Conservation (phyloP, 73 alveolate species). For the Breviolum minutum region DNA sequence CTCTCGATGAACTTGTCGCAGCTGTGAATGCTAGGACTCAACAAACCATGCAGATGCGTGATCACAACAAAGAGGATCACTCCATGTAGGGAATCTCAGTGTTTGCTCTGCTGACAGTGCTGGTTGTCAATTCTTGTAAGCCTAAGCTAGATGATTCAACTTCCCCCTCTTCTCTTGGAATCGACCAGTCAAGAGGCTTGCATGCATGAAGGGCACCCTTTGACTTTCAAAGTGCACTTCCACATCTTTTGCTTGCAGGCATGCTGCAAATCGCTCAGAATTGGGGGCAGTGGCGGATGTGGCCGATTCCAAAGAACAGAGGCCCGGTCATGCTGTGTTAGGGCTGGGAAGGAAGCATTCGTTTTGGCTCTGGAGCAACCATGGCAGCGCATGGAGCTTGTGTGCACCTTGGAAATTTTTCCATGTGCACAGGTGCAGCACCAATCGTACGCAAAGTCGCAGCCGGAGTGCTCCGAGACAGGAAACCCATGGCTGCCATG, state of each 20-base stretch:
- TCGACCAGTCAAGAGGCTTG: background rate
- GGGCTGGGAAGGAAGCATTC: background rate
- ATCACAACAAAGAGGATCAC: background rate
- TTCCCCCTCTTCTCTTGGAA: no score
- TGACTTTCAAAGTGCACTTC: no score
- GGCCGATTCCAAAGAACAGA: background rate
- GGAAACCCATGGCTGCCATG: background rate
- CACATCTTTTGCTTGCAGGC: background rate
- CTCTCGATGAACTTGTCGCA: no score
- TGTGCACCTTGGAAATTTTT: background rate
- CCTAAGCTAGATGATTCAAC: no score
- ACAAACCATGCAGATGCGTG: background rate
- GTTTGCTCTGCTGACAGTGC: no score
- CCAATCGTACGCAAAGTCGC: conserved; percentile 10
- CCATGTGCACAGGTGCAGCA: background rate
- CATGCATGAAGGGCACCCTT: background rate
- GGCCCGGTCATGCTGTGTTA: background rate
- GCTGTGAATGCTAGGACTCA: background rate
- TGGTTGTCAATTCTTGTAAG: no score
- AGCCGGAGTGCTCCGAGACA: conserved; percentile 33
- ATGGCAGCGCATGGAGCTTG: background rate
- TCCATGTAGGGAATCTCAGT: background rate
- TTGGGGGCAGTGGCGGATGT: background rate
- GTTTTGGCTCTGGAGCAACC: no score
- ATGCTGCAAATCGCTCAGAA: conserved; percentile 18